These are phyloP conservation scores for Ceratobasidium sp. DNA, from an alignment of 1,284 basidiomycete genomes.

Conservation along the genomic window DNA sequence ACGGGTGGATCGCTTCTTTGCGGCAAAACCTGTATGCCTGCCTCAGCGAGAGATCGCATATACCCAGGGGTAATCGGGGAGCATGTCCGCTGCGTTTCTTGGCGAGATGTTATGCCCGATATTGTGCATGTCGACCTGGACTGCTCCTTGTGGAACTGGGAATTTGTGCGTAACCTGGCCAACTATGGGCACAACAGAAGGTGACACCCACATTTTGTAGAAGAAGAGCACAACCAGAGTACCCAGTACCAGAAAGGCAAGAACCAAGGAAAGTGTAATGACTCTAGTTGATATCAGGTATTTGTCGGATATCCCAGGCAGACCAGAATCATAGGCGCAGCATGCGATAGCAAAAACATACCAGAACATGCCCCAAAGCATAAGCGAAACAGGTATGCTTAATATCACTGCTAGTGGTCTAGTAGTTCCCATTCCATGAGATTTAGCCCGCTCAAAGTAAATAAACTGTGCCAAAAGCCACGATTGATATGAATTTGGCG, in stretches of 20 bases:
- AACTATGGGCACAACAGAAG: neutral
- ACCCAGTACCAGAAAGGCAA: neutral
- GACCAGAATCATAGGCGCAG: neutral
- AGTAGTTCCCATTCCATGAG: neutral
- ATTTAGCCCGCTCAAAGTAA: constrained; percentile 11
- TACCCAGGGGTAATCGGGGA: neutral
- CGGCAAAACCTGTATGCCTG: neutral
- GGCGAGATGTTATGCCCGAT: neutral
- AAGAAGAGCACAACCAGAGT: neutral
- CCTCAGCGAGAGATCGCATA: neutral
- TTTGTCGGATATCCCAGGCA: neutral
- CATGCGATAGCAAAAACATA: neutral
- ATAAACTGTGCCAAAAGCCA: neutral
- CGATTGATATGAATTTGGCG: neutral
- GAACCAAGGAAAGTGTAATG: neutral
- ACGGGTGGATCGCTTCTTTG: neutral
- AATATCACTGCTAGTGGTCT: constrained; percentile 9
- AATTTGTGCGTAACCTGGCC: neutral
- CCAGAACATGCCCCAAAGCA: constrained; percentile 26
- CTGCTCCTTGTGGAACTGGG: neutral
- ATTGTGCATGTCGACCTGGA: neutral
- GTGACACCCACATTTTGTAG: neutral
- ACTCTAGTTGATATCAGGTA: neutral
- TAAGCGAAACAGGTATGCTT: neutral
- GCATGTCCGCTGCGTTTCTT: neutral